phyloP scores from a whole-genome alignment of 2,329 filamentous ascomycete genomes.

The Gnomoniopsis smithogilvyi region DNA sequence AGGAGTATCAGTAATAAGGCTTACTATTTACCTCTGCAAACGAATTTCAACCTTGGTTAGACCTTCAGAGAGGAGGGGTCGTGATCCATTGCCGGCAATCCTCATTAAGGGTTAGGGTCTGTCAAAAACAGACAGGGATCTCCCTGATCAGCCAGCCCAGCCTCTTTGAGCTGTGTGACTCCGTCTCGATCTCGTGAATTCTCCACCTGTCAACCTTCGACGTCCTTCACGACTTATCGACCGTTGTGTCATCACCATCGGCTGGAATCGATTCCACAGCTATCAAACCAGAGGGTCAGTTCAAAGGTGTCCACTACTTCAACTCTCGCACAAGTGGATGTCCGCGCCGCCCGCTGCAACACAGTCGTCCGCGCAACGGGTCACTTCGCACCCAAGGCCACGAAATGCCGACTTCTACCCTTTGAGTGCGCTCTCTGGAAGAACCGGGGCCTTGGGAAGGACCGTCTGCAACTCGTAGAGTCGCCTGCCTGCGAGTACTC shows the following conservation, averaged over 20 bases:
- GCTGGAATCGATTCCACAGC: not conserved
- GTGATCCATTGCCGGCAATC: too few species aligned
- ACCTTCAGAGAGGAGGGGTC: too few species aligned
- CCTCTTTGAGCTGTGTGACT: not conserved
- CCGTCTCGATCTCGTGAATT: not conserved
- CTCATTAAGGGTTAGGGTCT: too few species aligned
- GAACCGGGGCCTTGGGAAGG: slow-evolving; percentile 11
- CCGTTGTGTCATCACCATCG: not conserved
- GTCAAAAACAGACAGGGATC: not conserved
- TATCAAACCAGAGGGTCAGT: slow-evolving; percentile 5
- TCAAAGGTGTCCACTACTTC: slow-evolving; percentile 14
- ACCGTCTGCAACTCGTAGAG: not conserved
- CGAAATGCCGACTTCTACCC: slow-evolving; percentile 15
- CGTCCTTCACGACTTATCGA: not conserved
- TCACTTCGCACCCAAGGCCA: slow-evolving; percentile 5
- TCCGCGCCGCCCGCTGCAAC: slow-evolving; percentile 7
- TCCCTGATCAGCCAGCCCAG: not conserved
- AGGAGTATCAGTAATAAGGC: too few species aligned
- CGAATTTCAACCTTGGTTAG: too few species aligned
- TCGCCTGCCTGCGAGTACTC: slow-evolving; percentile 7
- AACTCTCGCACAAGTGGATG: slow-evolving; percentile 2
- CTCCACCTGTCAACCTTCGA: not conserved
- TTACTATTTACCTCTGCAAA: too few species aligned
- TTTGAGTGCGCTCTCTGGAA: slow-evolving; percentile 11
- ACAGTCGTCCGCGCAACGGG: not conserved